phyloP scores from a whole-genome alignment of 345 rosid species.

The sweet orange (Citrus sinensis) region DNA sequence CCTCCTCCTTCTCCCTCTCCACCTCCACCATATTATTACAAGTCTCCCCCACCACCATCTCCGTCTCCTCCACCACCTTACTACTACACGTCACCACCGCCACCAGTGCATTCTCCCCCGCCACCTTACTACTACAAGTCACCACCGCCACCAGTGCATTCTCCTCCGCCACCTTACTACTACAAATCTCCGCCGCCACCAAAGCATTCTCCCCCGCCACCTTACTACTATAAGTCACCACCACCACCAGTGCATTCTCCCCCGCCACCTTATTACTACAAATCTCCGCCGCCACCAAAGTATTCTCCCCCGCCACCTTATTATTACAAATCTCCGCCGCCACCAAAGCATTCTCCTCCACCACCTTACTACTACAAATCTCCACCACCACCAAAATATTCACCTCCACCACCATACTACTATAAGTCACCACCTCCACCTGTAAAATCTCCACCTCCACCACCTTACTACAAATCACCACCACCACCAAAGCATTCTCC shows the following conservation, averaged over 20 bases:
- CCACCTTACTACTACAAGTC: background rate
- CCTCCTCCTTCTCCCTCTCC: background rate
- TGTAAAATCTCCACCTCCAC: background rate
- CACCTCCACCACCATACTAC: background rate
- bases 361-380: no score
- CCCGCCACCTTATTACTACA: no score
- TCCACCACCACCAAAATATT: background rate
- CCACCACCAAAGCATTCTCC: constrained; percentile 1
- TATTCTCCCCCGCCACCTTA: background rate
- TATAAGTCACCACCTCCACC: constrained; percentile 12
- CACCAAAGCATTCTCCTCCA: no score
- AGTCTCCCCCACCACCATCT: background rate
- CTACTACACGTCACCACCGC: background rate
- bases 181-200: no score
- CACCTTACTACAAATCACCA: constrained; percentile 8
- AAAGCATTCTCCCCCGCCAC: constrained; percentile 8
- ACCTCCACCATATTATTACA: background rate
- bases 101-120: accelerated
- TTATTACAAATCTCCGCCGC: no score
- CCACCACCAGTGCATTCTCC: no score
- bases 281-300: constrained; percentile 7
- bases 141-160: accelerated
- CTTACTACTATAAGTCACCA: background rate
- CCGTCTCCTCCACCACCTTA: background rate
- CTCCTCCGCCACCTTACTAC: no score